Evolutionary conservation across 2,329 filamentous ascomycete genomes (phyloP).

Genomic region (Calycina marina): DNA sequence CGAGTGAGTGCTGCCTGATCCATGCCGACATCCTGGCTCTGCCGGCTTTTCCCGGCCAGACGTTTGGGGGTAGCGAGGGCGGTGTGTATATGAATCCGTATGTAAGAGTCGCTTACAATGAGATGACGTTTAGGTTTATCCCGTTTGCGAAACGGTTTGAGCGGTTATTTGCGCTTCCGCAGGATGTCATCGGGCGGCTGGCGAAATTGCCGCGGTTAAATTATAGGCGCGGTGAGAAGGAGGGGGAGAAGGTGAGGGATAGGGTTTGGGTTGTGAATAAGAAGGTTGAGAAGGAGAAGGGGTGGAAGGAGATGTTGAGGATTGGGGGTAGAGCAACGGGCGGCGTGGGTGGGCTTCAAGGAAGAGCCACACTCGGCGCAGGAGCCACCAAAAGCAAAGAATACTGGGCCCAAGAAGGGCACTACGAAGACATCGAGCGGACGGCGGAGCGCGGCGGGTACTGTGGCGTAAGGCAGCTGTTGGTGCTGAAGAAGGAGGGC

Average conservation of each 20-base stretch:
- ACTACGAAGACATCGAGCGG: slow-evolving; percentile 29
- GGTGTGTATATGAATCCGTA: slow-evolving; percentile 64
- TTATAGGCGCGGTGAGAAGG: slow-evolving; percentile 41
- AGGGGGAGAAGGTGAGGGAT: slow-evolving; percentile 39
- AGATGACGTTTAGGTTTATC: slow-evolving; percentile 41
- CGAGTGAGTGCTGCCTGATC: slow-evolving; percentile 49
- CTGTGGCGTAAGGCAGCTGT: slow-evolving; percentile 39
- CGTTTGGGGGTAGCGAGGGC: slow-evolving; percentile 24
- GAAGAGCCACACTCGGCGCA: slow-evolving; percentile 15
- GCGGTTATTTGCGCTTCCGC: slow-evolving; percentile 43
- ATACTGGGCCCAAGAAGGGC: slow-evolving; percentile 19
- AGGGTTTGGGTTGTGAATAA: slow-evolving; percentile 31
- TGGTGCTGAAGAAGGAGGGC: slow-evolving; percentile 25
- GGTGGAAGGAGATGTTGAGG: slow-evolving; percentile 14
- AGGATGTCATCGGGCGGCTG: slow-evolving; percentile 41
- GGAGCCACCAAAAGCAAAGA: slow-evolving; percentile 6
- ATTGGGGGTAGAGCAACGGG: too few relatives aligned
- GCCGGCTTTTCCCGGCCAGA: slow-evolving; percentile 2
- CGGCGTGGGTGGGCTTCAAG: slow-evolving; percentile 2
- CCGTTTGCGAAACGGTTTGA: slow-evolving; percentile 48
- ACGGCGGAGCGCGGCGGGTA: slow-evolving; percentile 36
- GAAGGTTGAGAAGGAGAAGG: slow-evolving; percentile 17
- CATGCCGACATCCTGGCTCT: slow-evolving; percentile 30
- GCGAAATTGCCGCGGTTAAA: slow-evolving; percentile 44
- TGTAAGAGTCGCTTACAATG: slow-evolving; percentile 55